These are phyloP conservation scores for Phytophthora meadii DNA, from an alignment of 352 stramenopile genomes.

Conservation along the genomic window DNA sequence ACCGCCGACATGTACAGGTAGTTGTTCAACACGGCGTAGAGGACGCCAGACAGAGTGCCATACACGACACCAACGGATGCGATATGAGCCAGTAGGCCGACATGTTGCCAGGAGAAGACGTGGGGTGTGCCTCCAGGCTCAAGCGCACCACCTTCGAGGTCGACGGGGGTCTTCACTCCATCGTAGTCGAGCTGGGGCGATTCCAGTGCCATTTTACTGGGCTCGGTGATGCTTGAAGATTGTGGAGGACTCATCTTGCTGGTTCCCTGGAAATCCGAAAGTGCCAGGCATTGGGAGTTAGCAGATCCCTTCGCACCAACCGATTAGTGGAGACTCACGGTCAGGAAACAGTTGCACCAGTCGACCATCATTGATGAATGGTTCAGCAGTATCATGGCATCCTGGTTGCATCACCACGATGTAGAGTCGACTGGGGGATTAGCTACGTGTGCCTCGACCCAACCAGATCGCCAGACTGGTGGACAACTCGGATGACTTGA, in stretches of 20 bases:
- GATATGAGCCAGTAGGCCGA: conserved; percentile 58
- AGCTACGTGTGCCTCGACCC: conserved; percentile 22
- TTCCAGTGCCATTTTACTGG: conserved; percentile 18
- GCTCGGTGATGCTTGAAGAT: conserved; percentile 7
- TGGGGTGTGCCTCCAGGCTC: conserved; percentile 44
- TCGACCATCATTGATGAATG: conserved; percentile 7
- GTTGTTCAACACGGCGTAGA: conserved; percentile 67
- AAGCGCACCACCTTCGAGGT: conserved; percentile 44
- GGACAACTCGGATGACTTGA: conserved; percentile 21
- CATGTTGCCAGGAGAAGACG: conserved; percentile 45
- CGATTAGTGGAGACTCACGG: conserved; percentile 18
- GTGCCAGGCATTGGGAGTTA: conserved; percentile 1
- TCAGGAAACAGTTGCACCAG: conserved; percentile 9
- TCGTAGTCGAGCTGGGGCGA: conserved; percentile 27
- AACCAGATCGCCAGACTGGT: conserved; percentile 27
- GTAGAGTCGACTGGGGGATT: neutral
- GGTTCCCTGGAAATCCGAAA: conserved; percentile 16
- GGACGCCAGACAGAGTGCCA: conserved; percentile 39
- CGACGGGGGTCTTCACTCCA: conserved; percentile 30
- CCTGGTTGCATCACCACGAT: neutral
- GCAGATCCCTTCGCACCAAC: conserved; percentile 6
- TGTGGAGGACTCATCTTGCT: conserved; percentile 16
- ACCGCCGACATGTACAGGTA: conserved; percentile 68
- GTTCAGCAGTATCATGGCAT: conserved; percentile 1
- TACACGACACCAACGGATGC: conserved; percentile 55